Evolutionary conservation across 345 rosid species (phyloP).

Genomic region (Salix brachista): DNA sequence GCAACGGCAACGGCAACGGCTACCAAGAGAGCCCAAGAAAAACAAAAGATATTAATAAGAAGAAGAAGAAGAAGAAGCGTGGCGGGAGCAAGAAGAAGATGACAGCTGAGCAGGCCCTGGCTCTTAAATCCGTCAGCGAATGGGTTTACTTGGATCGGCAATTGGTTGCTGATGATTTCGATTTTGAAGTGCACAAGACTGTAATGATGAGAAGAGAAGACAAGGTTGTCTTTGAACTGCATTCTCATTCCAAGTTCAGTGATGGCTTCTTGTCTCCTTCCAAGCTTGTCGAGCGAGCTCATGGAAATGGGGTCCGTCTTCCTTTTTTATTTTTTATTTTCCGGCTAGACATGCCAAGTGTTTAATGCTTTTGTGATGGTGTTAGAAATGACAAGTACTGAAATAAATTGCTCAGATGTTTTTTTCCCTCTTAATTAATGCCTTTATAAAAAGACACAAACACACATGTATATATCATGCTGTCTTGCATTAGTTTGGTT

Average conservation of each 20-base stretch:
- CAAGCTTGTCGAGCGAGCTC: slow-evolving; percentile 88
- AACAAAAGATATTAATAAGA: slow-evolving; percentile 35
- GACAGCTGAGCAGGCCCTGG: slow-evolving; percentile 63
- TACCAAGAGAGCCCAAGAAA: not conserved
- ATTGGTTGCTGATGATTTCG: slow-evolving; percentile 34
- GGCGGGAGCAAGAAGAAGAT: slow-evolving; percentile 69
- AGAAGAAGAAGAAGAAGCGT: slow-evolving; percentile 65
- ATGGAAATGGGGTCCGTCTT: slow-evolving; percentile 71
- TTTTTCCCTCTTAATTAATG: no score
- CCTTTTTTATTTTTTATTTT: not conserved
- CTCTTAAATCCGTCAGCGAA: slow-evolving; percentile 59
- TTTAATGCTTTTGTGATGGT: not conserved
- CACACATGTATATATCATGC: no score
- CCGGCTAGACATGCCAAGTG: not conserved
- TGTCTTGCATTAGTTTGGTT: not conserved
- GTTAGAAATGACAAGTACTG: no score
- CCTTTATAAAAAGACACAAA: no score
- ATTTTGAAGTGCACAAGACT: slow-evolving; percentile 51
- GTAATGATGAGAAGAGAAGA: slow-evolving; percentile 32
- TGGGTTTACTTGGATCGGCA: slow-evolving; percentile 57
- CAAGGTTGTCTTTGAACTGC: slow-evolving; percentile 74
- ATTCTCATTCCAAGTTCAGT: slow-evolving; percentile 84
- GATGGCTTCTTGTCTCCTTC: slow-evolving; percentile 92
- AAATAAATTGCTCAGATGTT: no score
- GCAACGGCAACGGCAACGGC: no score